A percentile compares a stretch with the other conserved stretches of the same genome.
These are phyloP conservation scores for Lophium mytilinum DNA, from an alignment of 495 filamentous ascomycete genomes.

Conservation along the genomic window DNA sequence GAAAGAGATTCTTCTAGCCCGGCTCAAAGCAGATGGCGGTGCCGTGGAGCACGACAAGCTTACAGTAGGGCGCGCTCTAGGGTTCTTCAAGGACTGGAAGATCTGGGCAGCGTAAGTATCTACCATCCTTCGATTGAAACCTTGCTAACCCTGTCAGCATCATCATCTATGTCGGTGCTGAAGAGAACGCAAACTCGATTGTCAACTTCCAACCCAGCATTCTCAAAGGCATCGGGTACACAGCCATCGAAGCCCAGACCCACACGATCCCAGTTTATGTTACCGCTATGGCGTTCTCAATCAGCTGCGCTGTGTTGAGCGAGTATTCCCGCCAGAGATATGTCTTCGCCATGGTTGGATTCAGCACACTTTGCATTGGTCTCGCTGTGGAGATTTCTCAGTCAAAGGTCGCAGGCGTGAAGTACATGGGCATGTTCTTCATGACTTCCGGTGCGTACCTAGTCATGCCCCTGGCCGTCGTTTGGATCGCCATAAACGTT, in stretches of 20 bases:
- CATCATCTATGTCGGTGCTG: constrained; percentile 15
- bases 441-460: constrained; percentile 55
- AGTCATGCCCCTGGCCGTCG: constrained; percentile 40
- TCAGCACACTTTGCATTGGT: constrained; percentile 50
- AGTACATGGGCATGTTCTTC: constrained; percentile 67
- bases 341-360: constrained; percentile 51
- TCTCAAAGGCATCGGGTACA: constrained; percentile 35
- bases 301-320: constrained; percentile 49
- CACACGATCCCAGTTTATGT: constrained; percentile 62
- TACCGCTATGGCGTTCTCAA: constrained; percentile 48
- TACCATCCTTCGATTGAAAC: background rate
- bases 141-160: background rate
- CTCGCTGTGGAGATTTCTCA: constrained; percentile 45
- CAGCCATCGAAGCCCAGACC: constrained; percentile 54
- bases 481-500: constrained; percentile 23
- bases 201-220: constrained; percentile 60
- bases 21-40: constrained; percentile 34
- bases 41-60: constrained; percentile 5
- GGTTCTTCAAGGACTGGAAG: constrained; percentile 22
- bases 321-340: constrained; percentile 51
- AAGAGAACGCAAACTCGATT: constrained; percentile 47
- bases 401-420: constrained; percentile 45
- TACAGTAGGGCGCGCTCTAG: background rate
- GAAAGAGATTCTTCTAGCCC: constrained; percentile 31
- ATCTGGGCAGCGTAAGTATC: constrained; percentile 21